Base-by-base conservation (phyloP, 495 filamentous ascomycete species). In the Emericellopsis terricola region DNA sequence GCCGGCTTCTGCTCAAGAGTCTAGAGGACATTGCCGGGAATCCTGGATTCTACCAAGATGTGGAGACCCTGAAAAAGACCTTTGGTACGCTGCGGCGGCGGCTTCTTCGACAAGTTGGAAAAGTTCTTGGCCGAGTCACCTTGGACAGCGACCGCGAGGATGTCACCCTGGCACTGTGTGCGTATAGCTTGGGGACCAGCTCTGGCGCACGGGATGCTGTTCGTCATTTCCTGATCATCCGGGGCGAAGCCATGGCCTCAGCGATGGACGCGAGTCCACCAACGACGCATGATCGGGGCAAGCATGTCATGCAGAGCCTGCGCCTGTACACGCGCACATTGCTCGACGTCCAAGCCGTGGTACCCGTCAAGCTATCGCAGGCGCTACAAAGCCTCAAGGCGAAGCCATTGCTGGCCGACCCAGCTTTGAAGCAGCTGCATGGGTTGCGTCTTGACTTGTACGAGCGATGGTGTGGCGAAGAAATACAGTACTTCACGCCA, bases 401-500 rank as follows among this genome's bases (percentile, higher is more conserved):
- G 23, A 64, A 69, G 28, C 69, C 76, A 1, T 55, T 96, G 10
- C 53, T 94, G 19, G 65, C 71, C 8, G 78, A 89, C 43, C 57
- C 65, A 7, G 69, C 77, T 9, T 52, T 94, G 9, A 59, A 59
- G 19, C 54, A 47, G 0, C 40, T 89, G 15, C 68, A 78, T 31
- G 80, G 78, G 3, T 56, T 94, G 7, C 68, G 80, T 23, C 55
- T 97, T n/a, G 85, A 91, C 44, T 50, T 89, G 21, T 72, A 87
- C 41, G 74, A 72, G 34, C 64, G 69, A 26, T 94, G 82, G 81
- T 74, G 91, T 24, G 68, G 80, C 4, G 72, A 83, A 9, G 83
- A 92, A 33, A 78, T 94, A 19, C 68, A 66, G 19, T 80, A 77
- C 33, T 96, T 91, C 52, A 91, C 75, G 0, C 91, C 89, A 0